Evolutionary conservation across 495 filamentous ascomycete species (phyloP).

Genomic region (Podospora appendiculata): DNA sequence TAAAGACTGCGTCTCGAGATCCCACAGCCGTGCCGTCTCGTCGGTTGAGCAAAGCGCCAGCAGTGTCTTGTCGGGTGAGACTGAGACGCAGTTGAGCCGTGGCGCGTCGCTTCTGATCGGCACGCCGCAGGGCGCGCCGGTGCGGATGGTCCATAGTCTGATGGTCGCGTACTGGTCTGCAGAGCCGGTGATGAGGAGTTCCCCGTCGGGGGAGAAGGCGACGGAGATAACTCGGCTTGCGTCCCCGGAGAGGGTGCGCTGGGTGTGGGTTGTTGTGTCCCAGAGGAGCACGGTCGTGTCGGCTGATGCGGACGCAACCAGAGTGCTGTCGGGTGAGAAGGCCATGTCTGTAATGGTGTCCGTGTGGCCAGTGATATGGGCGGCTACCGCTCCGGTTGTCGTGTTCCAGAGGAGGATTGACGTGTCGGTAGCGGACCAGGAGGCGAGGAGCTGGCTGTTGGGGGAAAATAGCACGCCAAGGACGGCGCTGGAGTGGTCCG

Average conservation of each 20-base stretch:
- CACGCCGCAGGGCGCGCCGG: background rate
- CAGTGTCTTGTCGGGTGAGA: background rate
- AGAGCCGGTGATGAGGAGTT: constrained; percentile 22
- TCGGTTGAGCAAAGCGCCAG: background rate
- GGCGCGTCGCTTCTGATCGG: background rate
- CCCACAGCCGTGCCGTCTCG: background rate
- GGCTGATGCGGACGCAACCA: background rate
- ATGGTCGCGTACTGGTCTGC: constrained; percentile 14
- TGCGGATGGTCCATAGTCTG: constrained; percentile 22
- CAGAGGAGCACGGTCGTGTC: background rate
- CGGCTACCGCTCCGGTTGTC: too few species aligned
- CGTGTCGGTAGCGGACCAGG: too few species aligned
- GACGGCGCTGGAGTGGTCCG: constrained; percentile 17
- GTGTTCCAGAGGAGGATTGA: too few species aligned
- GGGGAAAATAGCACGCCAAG: background rate
- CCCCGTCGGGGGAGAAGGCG: constrained; percentile 1
- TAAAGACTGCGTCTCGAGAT: background rate
- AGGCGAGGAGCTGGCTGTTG: too few species aligned
- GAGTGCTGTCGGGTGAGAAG: constrained; percentile 29
- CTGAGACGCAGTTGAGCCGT: background rate
- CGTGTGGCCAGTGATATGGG: too few species aligned
- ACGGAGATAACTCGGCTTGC: background rate
- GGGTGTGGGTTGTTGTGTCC: background rate
- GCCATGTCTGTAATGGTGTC: too few species aligned
- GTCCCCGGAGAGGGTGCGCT: background rate